phyloP scores from a whole-genome alignment of 331 rosid genomes.

The Spiraea crenata region DNA sequence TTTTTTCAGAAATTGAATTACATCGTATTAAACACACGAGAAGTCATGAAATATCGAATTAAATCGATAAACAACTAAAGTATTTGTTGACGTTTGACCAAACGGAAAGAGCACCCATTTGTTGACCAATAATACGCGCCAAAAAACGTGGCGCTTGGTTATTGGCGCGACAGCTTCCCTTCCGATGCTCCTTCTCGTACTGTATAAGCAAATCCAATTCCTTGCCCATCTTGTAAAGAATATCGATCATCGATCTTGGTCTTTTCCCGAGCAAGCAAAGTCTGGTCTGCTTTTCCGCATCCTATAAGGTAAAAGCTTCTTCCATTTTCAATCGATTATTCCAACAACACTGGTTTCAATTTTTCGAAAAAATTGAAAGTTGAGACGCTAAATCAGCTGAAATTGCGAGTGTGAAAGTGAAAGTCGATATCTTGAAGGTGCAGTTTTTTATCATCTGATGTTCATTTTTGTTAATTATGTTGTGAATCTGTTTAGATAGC shows the following conservation, averaged over 20 bases:
- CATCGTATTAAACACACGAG: no score
- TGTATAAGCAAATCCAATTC: background rate
- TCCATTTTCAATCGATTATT: background rate
- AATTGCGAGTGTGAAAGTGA: background rate
- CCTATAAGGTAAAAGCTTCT: background rate
- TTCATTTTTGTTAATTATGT: background rate
- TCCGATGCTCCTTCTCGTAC: background rate
- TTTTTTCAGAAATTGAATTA: no score
- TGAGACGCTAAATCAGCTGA: background rate
- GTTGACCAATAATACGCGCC: background rate
- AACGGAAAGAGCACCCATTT: background rate
- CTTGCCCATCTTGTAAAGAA: background rate
- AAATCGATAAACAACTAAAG: no score
- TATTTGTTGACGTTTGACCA: no score
- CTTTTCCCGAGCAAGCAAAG: background rate
- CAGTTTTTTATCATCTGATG: background rate
- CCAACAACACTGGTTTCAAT: background rate
- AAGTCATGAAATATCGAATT: no score
- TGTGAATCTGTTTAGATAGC: background rate
- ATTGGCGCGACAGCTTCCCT: background rate
- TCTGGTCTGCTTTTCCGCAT: background rate
- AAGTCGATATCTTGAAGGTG: background rate
- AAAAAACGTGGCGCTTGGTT: background rate
- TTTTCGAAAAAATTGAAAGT: background rate
- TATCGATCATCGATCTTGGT: background rate